Base-by-base conservation (phyloP, 495 filamentous ascomycete genomes). In the Penicillium coprophilum region DNA sequence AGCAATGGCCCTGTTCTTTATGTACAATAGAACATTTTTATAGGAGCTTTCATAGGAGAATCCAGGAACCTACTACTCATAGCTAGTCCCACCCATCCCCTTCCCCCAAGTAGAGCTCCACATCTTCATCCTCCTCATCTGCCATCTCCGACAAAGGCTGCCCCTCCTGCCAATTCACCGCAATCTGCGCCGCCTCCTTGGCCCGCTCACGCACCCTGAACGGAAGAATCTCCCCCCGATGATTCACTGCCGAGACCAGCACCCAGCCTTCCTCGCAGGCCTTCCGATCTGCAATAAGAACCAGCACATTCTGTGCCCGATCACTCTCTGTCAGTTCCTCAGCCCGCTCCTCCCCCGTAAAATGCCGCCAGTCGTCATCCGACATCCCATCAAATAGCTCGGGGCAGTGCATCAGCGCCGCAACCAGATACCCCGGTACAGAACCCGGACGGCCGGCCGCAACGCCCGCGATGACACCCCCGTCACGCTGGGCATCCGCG, bases 251-350 rank as follows among this genome's bases (percentile, higher is more conserved):
- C 27, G 59, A 36, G 43, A 17, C 27, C 36, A 59, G 53, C 43
- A 63, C 56, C 61, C 61, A 59, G 2, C 61, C 61, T 1, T 59
- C 57, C 21, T 57, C 53, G 34, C 61, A 63, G 24, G 61, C 61
- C 57, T 54, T 59, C 15, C 61, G 56, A 54, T 63, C 61, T 1
- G 56, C 61, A 46, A 63, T 36, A 40, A 54, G 27, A 12, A 63
- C 45, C 4, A 63, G 48, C 23, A 49, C 40, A 17, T 7, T 28
- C 38, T 62, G 59, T 30, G 24, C 2, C 44, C 23, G 44, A 46
- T 46, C 24, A 15, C 21, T n/a, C 23, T 30, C 34, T n/a, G 30
- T 41, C 23, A 43, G 27, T 15, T 60, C 51, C 20, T 31, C 27
- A 12, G 11, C 24, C 3, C 23, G 20, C 28, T 55, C 45, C 23